Evolutionary conservation across 163 green algal genomes (phyloP).

Genomic region (Scenedesmus sp.): DNA sequence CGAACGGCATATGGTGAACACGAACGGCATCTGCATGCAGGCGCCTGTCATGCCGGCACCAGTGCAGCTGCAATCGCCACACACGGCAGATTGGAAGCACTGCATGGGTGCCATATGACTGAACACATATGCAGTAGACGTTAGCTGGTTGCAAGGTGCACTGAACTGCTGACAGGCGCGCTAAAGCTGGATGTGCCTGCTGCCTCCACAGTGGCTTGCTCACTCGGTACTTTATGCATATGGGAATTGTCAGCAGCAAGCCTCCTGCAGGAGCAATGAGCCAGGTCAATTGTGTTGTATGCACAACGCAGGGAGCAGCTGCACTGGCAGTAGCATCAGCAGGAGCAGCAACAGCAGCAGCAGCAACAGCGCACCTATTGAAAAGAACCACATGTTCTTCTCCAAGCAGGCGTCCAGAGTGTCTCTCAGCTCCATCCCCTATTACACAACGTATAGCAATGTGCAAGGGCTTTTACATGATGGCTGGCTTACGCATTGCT

Average conservation of each 20-base stretch:
- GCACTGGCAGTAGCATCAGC: neutral
- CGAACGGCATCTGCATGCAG: neutral
- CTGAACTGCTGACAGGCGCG: neutral
- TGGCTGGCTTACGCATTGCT: neutral
- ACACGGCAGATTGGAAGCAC: neutral
- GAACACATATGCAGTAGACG: neutral
- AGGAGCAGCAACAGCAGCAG: conserved; percentile 1
- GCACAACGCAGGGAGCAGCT: neutral
- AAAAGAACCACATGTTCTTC: conserved; percentile 53
- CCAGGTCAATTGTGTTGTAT: neutral
- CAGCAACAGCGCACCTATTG: conserved; percentile 31
- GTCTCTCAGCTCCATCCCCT: conserved; percentile 34
- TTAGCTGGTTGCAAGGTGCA: neutral
- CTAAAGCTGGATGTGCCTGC: neutral
- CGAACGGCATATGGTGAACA: neutral
- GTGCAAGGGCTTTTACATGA: neutral
- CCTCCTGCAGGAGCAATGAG: neutral
- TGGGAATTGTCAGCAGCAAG: conserved; percentile 7
- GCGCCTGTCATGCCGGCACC: too few species aligned
- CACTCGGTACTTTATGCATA: conserved; percentile 49
- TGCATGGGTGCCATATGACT: neutral
- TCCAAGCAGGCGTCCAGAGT: conserved; percentile 50
- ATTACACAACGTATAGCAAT: neutral
- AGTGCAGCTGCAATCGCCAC: neutral
- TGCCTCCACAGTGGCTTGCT: neutral